A percentile compares a stretch with the other conserved stretches of the same genome.
These are phyloP conservation scores for Alternaria triticina DNA, from an alignment of 2,329 filamentous ascomycete species.

Conservation along the genomic window DNA sequence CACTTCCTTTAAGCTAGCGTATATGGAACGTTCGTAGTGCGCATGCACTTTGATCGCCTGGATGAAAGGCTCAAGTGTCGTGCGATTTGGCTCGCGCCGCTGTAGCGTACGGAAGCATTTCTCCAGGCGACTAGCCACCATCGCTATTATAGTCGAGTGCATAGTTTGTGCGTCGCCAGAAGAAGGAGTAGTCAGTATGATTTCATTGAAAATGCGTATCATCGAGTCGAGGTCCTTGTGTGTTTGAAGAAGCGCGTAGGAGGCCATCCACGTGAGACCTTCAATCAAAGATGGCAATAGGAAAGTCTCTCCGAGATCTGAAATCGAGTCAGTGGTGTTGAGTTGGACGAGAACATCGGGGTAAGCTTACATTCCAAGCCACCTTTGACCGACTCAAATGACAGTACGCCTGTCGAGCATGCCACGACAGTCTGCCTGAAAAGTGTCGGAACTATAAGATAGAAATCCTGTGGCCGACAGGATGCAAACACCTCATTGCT, in stretches of 20 bases:
- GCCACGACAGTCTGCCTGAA: conserved; percentile 78
- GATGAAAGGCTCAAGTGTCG: conserved; percentile 73
- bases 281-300: conserved; percentile 78
- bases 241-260: conserved; percentile 71
- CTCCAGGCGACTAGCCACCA: conserved; percentile 73
- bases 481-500: conserved; percentile 82
- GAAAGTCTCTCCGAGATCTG: conserved; percentile 79
- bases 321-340: conserved; percentile 1
- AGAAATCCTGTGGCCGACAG: conserved; percentile 83
- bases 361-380: conserved; percentile 73
- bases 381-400: conserved; percentile 72
- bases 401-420: conserved; percentile 68
- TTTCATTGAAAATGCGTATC: conserved; percentile 73
- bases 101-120: conserved; percentile 71
- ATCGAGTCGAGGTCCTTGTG: conserved; percentile 69
- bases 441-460: conserved; percentile 75
- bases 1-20: conserved; percentile 69
- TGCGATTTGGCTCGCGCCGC: conserved; percentile 69
- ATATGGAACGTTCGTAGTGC: conserved; percentile 65
- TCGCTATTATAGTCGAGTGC: conserved; percentile 73
- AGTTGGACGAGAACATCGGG: not conserved
- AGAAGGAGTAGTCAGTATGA: conserved; percentile 73
- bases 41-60: conserved; percentile 67
- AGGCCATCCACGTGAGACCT: conserved; percentile 73
- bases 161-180: conserved; percentile 74